Evolutionary conservation across 805 yeast species (phyloP).

Genomic region (Sugiyamaella lignohabitans): DNA sequence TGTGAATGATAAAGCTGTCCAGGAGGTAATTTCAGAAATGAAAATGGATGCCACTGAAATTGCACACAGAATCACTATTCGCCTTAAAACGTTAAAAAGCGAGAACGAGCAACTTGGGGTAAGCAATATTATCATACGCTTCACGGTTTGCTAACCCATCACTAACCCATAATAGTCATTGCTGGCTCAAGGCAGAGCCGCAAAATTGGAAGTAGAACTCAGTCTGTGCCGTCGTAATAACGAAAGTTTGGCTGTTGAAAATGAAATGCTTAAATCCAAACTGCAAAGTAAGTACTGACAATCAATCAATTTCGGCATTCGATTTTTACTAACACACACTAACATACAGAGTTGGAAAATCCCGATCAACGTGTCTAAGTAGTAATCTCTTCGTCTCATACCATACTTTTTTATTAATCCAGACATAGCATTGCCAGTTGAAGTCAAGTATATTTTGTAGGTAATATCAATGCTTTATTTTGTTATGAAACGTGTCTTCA

Average conservation of each 20-base stretch:
- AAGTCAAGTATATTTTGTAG: too few relatives aligned
- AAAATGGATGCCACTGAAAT: slow-evolving; percentile 64
- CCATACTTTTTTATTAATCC: too few relatives aligned
- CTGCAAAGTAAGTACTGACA: slow-evolving; percentile 17
- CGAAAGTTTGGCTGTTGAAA: slow-evolving; percentile 29
- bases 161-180: slow-evolving; percentile 34
- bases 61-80: slow-evolving; percentile 62
- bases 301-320: too few relatives aligned
- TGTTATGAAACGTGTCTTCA: slow-evolving; percentile 20
- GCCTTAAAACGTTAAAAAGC: slow-evolving; percentile 51
- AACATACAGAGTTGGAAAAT: too few relatives aligned
- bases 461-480: neutral
- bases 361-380: too few relatives aligned
- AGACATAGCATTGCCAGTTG: too few relatives aligned
- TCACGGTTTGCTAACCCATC: neutral
- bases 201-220: slow-evolving; percentile 61
- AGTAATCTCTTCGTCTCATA: too few relatives aligned
- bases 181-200: slow-evolving; percentile 70
- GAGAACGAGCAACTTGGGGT: slow-evolving; percentile 60
- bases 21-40: slow-evolving; percentile 5
- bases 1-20: slow-evolving; percentile 9
- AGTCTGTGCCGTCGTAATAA: slow-evolving; percentile 44
- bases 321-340: too few relatives aligned
- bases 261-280: slow-evolving; percentile 38
- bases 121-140: slow-evolving; percentile 8